Evolutionary conservation across 257 asterid genomes (phyloP).

Genomic region (Plantago elongata): DNA sequence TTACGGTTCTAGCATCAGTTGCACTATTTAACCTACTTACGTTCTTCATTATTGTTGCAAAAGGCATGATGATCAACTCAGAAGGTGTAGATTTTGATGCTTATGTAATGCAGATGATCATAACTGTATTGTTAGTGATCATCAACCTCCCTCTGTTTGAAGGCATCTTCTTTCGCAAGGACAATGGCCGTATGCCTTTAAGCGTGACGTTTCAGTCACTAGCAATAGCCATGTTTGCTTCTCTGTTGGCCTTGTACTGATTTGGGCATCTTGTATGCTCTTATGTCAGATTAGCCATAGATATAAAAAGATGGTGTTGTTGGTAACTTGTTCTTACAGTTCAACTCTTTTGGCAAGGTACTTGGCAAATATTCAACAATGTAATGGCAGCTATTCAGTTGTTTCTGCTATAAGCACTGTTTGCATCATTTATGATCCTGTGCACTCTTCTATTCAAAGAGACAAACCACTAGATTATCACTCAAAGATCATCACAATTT

Average conservation of each 20-base stretch:
- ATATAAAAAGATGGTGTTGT: too few relatives aligned
- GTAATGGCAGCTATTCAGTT: too few relatives aligned
- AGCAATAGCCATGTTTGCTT: constrained; percentile 16
- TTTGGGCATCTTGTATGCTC: neutral
- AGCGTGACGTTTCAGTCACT: constrained; percentile 21
- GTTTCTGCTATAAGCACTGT: too few relatives aligned
- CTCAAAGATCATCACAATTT: neutral
- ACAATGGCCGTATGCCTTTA: constrained; percentile 27
- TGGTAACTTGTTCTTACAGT: too few relatives aligned
- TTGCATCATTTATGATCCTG: too few relatives aligned
- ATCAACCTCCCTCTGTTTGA: constrained; percentile 30
- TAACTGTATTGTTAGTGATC: constrained; percentile 19
- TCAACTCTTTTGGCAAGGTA: too few relatives aligned
- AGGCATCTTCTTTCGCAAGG: constrained; percentile 31
- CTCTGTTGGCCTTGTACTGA: constrained; percentile 18
- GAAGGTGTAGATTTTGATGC: constrained; percentile 1
- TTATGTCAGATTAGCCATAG: neutral
- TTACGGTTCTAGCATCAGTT: constrained; percentile 19
- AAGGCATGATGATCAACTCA: constrained; percentile 1
- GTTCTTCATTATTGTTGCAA: neutral
- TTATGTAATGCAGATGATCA: constrained; percentile 11
- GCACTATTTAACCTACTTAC: constrained; percentile 29
- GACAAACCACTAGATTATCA: neutral
- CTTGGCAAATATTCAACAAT: too few relatives aligned
- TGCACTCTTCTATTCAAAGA: too few relatives aligned